Evolutionary conservation across 352 stramenopile species (phyloP), one percentile per base, ranked within the genome.

Genomic region (Phytophthora lateralis): DNA sequence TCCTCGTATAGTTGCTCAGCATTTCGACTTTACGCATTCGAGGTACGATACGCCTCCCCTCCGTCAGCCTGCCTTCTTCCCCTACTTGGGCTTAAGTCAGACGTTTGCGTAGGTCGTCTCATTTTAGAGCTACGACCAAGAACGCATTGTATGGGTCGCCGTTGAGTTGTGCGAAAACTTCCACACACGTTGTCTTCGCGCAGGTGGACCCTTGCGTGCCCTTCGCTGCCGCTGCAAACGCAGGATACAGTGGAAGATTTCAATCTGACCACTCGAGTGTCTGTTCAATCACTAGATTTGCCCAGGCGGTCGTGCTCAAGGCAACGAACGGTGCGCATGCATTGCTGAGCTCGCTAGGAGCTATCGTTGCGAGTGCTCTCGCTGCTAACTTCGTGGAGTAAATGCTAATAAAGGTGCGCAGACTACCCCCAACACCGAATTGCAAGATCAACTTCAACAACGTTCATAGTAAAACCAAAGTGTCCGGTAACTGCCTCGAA

Each of bases 191-290:
- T 30, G 26, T 30, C 4, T 30, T 30, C 26, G 26, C 26, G 26
- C 39, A 45, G 30, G 47, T 55, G 55, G 20, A 63, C 20, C 55
- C 55, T 63, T 63, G 55, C 55, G 55, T 56, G 38, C 55, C 45
- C 26, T 21, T 35, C 12, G 30, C 18, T 15, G 18, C 17, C 48
- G 7, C 9, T 17, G 15, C 48, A 21, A 56, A 55, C 20, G 18
- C 41, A 59, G 37, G 42, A 61, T 60, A 53, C 53, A 52, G 41
- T 30, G 41, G 18, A 47, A 47, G 18, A 47, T 47, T 47, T 30
- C 18, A 47, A 18, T 30, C 41, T 47, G 41, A 60, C 45, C 51
- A 8, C 38, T 37, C 29, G 10, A 29, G 37, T 48, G 37, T 15
- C 37, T 27, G 11, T 47, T 57, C 24, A 48, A 18, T 11, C 27